A percentile compares a stretch with the other conserved stretches of the same genome.
phyloP scores from a whole-genome alignment of 2,329 filamentous ascomycete genomes.

The Botrytis galanthina region DNA sequence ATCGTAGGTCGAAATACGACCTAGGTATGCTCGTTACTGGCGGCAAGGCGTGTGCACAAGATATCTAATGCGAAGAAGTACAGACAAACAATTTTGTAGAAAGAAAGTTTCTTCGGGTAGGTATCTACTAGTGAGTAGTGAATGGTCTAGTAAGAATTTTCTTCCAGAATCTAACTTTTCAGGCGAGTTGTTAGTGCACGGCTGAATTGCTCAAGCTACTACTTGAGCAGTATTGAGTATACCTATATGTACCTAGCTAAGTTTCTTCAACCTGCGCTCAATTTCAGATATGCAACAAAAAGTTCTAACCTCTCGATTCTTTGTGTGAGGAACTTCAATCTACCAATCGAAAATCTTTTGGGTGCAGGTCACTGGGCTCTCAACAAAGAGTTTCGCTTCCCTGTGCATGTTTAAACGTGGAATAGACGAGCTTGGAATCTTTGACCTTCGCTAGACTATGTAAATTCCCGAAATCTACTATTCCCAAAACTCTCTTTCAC shows the following conservation, averaged over 20 bases:
- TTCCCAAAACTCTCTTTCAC: neutral
- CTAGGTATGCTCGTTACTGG: neutral
- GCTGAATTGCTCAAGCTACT: neutral
- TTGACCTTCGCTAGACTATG: neutral
- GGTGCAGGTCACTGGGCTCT: neutral
- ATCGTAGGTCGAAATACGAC: neutral
- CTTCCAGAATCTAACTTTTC: neutral
- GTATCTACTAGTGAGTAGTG: neutral
- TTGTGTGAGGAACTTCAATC: neutral
- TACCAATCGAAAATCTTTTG: neutral
- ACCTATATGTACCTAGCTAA: neutral
- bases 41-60: neutral
- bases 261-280: neutral
- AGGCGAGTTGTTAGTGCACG: neutral
- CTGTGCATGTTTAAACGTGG: neutral
- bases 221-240: neutral
- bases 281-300: constrained; percentile 13
- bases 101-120: neutral
- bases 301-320: neutral
- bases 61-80: neutral
- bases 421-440: neutral
- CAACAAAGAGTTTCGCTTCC: neutral
- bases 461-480: neutral
- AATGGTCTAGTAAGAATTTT: neutral
- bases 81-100: neutral